These are phyloP conservation scores for Selenicereus undatus DNA, from an alignment of 148 eudicot species.

Conservation along the genomic window DNA sequence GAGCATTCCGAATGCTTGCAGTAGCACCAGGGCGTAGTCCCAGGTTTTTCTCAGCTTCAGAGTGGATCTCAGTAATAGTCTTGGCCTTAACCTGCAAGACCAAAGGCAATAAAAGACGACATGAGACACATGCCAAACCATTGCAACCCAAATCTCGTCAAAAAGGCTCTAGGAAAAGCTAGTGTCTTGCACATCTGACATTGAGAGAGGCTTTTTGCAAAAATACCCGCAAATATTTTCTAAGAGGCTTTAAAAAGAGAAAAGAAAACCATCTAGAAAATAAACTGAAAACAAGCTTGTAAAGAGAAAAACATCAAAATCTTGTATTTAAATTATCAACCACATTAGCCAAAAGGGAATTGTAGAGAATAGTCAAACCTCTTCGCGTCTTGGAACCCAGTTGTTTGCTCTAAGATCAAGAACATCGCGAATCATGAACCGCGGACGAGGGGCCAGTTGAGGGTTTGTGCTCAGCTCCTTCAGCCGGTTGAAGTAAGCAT, in stretches of 20 bases:
- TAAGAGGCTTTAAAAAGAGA: not conserved
- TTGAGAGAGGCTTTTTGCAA: too few relatives aligned
- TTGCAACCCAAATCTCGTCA: too few relatives aligned
- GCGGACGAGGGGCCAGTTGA: conserved; percentile 66
- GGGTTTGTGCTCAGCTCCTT: conserved; percentile 61
- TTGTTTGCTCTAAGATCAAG: conserved; percentile 67
- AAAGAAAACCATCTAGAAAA: not conserved
- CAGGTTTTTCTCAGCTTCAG: conserved; percentile 76
- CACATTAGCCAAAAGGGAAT: not conserved
- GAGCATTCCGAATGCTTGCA: conserved; percentile 64
- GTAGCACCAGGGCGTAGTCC: conserved; percentile 79
- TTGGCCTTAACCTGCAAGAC: conserved; percentile 67
- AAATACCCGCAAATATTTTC: too few relatives aligned
- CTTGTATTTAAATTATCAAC: not conserved
- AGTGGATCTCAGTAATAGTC: conserved; percentile 76
- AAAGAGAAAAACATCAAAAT: not conserved
- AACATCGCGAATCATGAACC: conserved; percentile 80
- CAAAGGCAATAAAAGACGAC: conserved; percentile 2
- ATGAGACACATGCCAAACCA: not conserved
- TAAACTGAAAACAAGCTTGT: not conserved
- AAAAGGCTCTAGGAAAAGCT: too few relatives aligned
- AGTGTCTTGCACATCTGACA: too few relatives aligned
- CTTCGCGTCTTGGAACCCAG: conserved; percentile 93
- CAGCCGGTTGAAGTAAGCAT: conserved; percentile 57
- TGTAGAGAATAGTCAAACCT: conserved; percentile 39